Conservation (phyloP, 805 yeast species). For the Cyberlindnera meyerae region DNA sequence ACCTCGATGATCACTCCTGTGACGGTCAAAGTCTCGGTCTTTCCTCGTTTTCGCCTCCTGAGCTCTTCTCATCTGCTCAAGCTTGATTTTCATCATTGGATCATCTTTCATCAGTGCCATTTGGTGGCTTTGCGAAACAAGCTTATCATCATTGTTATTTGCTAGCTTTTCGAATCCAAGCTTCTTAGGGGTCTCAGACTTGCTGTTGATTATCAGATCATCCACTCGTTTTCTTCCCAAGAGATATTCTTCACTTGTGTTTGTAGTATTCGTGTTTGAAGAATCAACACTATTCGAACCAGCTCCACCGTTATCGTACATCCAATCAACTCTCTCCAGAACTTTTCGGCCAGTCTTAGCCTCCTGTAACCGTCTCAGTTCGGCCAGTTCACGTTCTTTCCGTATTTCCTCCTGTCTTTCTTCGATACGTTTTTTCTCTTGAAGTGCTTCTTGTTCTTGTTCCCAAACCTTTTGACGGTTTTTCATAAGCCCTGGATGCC, state of each 20-base stretch:
- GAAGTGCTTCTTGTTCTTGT: slow-evolving; percentile 68
- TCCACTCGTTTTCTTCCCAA: slow-evolving; percentile 48
- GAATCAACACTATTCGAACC: too few relatives aligned
- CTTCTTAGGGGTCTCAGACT: slow-evolving; percentile 16
- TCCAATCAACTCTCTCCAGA: slow-evolving; percentile 68
- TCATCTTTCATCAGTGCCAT: slow-evolving; percentile 37
- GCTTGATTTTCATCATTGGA: slow-evolving; percentile 18
- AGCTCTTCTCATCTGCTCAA: slow-evolving; percentile 20
- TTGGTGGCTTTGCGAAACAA: slow-evolving; percentile 35
- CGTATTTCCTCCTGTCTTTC: slow-evolving; percentile 60
- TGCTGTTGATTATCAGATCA: slow-evolving; percentile 28
- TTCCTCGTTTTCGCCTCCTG: slow-evolving; percentile 21
- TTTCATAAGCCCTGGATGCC: slow-evolving; percentile 88
- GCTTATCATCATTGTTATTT: slow-evolving; percentile 10
- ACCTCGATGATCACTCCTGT: too few relatives aligned
- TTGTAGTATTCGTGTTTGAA: slow-evolving; percentile 21
- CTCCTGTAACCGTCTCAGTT: slow-evolving; percentile 44
- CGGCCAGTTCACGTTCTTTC: slow-evolving; percentile 55
- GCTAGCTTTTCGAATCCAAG: slow-evolving; percentile 22
- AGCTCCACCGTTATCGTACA: slow-evolving; percentile 58
- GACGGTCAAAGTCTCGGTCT: too few relatives aligned
- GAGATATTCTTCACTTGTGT: slow-evolving; percentile 51
- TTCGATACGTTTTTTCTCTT: slow-evolving; percentile 61
- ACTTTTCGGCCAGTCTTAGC: slow-evolving; percentile 35
- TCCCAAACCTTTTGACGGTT: slow-evolving; percentile 85